A percentile compares a stretch with the other conserved stretches of the same genome.
Evolutionary conservation across 352 stramenopile genomes (phyloP).

Genomic region (Phytopythium ostracodes): DNA sequence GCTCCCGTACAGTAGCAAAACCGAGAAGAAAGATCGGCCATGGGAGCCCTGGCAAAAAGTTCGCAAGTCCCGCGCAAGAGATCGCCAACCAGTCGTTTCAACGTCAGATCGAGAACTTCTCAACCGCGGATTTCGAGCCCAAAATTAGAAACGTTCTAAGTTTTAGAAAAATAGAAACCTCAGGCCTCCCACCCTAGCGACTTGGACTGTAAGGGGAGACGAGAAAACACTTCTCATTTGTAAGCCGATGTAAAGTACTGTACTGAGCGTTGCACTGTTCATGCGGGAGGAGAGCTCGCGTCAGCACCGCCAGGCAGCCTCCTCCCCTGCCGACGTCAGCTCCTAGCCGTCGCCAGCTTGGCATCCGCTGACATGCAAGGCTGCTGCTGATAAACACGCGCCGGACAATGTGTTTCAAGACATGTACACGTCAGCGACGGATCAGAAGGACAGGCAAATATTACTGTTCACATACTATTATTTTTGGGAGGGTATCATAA

Average conservation of each 20-base stretch:
- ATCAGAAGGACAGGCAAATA: too few species aligned
- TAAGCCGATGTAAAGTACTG: background rate
- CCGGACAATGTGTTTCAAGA: background rate
- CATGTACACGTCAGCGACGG: too few species aligned
- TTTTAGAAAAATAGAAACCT: background rate
- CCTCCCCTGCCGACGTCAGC: too few species aligned
- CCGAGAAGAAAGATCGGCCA: too few species aligned
- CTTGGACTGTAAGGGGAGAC: background rate
- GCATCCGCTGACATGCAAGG: slow-evolving; percentile 2
- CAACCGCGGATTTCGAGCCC: background rate
- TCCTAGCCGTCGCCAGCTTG: background rate
- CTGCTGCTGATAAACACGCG: slow-evolving; percentile 1
- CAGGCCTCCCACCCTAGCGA: too few species aligned
- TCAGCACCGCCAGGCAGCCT: background rate
- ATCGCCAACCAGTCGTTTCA: background rate
- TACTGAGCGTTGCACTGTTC: background rate
- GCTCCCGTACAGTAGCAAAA: too few species aligned
- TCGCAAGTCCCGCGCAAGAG: background rate
- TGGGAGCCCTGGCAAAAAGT: too few species aligned
- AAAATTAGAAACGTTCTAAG: background rate
- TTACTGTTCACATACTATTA: too few species aligned
- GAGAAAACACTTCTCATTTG: background rate
- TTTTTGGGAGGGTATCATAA: too few species aligned
- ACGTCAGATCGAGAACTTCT: background rate
- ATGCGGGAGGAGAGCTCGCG: background rate